Conservation (phyloP, 208 protist genomes). For the Acanthamoeba castellanii region DNA sequence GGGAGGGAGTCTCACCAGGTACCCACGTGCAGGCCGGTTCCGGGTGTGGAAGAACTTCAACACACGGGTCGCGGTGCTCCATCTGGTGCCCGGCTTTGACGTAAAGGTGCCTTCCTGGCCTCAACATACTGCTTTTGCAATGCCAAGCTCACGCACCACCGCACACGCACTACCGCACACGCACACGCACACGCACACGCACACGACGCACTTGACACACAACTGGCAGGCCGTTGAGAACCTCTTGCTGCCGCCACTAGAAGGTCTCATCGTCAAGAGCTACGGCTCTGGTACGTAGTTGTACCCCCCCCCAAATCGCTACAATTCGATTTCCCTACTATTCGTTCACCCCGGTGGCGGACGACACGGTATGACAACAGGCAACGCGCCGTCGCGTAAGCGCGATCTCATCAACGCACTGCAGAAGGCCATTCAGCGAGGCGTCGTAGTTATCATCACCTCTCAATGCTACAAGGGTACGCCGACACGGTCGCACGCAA, state of each 20-base stretch:
- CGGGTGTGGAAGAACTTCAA: constrained; percentile 29
- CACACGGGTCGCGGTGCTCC: constrained; percentile 28
- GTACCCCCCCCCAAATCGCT: background rate
- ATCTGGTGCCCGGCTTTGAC: constrained; percentile 16
- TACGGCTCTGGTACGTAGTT: background rate
- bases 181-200: too few relatives aligned
- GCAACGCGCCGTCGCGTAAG: constrained; percentile 26
- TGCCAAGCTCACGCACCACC: background rate
- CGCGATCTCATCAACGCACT: constrained; percentile 10
- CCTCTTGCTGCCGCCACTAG: background rate
- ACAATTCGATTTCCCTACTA: background rate
- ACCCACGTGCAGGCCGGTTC: background rate
- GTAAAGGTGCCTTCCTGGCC: background rate
- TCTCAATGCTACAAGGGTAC: constrained; percentile 52
- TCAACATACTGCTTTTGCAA: background rate
- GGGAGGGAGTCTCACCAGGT: background rate
- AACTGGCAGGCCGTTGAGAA: background rate
- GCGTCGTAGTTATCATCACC: constrained; percentile 24
- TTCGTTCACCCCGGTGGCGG: background rate
- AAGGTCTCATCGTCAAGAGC: constrained; percentile 21
- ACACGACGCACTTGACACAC: too few relatives aligned
- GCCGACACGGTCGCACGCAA: background rate
- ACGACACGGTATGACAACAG: background rate
- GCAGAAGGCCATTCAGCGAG: background rate
- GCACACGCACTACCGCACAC: background rate